These are phyloP conservation scores for Backusella tarrabulga DNA, from an alignment of 192 early-diverging fungal species.

Conservation along the genomic window DNA sequence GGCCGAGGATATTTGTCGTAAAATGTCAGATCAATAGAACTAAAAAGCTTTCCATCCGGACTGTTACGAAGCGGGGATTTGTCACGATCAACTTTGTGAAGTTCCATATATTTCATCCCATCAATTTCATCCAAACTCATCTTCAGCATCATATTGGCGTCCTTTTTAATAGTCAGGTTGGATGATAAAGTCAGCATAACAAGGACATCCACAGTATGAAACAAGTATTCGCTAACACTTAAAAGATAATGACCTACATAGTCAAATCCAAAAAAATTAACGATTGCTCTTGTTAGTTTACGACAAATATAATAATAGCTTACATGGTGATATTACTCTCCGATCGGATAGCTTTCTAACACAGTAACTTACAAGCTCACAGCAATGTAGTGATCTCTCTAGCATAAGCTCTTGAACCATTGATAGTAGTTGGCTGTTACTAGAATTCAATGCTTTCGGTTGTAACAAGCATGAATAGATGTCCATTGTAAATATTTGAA, in stretches of 20 bases:
- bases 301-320: neutral
- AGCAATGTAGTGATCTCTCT: neutral
- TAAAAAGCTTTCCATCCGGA: neutral
- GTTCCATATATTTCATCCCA: neutral
- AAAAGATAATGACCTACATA: neutral
- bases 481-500: constrained; percentile 1
- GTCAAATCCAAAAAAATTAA: neutral
- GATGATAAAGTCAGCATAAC: neutral
- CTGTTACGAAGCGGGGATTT: neutral
- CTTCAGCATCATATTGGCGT: neutral
- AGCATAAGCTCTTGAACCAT: neutral
- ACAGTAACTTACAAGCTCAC: neutral
- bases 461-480: neutral
- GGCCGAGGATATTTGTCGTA: neutral
- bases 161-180: neutral
- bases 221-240: neutral
- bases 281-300: neutral
- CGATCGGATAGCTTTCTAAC: neutral
- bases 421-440: neutral
- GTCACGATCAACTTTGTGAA: neutral
- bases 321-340: neutral
- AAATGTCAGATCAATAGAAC: neutral
- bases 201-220: neutral
- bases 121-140: neutral
- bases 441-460: neutral